Percentiles rank a stretch among this genome's conserved stretches.
phyloP scores from a whole-genome alignment of 106 monocot genomes.

The Iris macrosiphon region DNA sequence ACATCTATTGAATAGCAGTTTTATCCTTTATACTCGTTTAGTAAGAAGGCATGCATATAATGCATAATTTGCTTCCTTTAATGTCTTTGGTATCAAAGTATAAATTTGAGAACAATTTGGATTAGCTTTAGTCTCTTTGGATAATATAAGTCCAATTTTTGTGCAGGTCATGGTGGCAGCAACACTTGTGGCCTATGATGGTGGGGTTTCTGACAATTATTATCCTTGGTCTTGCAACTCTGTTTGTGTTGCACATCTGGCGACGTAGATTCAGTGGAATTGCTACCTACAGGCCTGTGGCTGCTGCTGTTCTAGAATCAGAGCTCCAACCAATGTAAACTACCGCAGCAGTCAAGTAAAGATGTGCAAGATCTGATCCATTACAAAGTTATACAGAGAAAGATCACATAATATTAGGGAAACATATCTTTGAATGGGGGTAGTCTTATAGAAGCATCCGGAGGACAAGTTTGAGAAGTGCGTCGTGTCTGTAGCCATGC shows the following conservation, averaged over 20 bases:
- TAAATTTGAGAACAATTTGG: neutral
- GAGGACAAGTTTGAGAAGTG: no score
- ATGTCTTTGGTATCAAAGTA: neutral
- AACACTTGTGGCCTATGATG: conserved; percentile 2
- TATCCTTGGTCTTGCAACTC: neutral
- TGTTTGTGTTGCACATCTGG: conserved; percentile 1
- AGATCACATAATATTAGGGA: no score
- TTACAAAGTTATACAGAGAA: no score
- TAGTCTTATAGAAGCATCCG: no score
- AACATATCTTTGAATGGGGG: no score
- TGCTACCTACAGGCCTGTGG: conserved; percentile 5
- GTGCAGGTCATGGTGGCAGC: conserved; percentile 3
- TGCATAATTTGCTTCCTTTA: neutral
- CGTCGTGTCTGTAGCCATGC: no score
- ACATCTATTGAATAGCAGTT: no score
- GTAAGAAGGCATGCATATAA: no score
- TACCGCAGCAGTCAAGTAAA: no score
- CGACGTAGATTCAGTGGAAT: neutral
- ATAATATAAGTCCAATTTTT: neutral
- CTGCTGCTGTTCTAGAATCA: conserved; percentile 2
- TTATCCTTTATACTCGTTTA: no score
- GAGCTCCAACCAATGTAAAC: conserved; percentile 7
- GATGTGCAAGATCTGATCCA: no score
- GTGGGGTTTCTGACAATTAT: neutral
- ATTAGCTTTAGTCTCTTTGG: neutral